phyloP scores from a whole-genome alignment of 2,329 filamentous ascomycete genomes.

The Fusarium duplospermum region DNA sequence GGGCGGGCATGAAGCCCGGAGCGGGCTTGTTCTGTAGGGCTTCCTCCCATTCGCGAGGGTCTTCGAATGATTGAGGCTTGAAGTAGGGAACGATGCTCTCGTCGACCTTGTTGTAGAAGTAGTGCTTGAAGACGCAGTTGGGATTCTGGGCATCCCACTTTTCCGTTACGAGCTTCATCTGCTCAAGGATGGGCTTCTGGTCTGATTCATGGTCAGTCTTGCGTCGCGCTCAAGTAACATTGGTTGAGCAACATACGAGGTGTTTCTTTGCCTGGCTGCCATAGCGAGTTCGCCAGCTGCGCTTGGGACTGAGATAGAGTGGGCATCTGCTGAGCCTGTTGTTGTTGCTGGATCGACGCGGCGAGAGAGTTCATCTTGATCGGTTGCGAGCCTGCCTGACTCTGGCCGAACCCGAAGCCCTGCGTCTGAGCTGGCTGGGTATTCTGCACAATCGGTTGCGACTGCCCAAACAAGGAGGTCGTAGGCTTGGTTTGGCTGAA shows the following conservation, averaged over 20 bases:
- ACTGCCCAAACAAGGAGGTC: conserved; percentile 52
- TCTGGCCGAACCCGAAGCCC: conserved; percentile 28
- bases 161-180: conserved; percentile 75
- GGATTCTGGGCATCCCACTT: conserved; percentile 80
- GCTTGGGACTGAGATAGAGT: conserved; percentile 58
- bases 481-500: conserved; percentile 54
- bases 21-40: conserved; percentile 83
- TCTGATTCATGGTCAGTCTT: conserved; percentile 44
- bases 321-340: conserved; percentile 57
- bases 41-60: conserved; percentile 85
- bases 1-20: conserved; percentile 79
- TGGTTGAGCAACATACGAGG: conserved; percentile 54
- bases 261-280: conserved; percentile 64
- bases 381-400: conserved; percentile 48
- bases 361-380: conserved; percentile 57
- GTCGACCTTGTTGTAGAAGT: conserved; percentile 89
- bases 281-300: conserved; percentile 62
- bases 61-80: conserved; percentile 75
- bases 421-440: conserved; percentile 43
- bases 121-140: conserved; percentile 81
- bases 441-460: conserved; percentile 48
- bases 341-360: conserved; percentile 48
- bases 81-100: conserved; percentile 81
- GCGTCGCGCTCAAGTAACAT: background rate
- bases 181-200: conserved; percentile 80